These are phyloP conservation scores for Mycena citricolor DNA, from an alignment of 1,284 basidiomycete genomes.

Conservation along the genomic window DNA sequence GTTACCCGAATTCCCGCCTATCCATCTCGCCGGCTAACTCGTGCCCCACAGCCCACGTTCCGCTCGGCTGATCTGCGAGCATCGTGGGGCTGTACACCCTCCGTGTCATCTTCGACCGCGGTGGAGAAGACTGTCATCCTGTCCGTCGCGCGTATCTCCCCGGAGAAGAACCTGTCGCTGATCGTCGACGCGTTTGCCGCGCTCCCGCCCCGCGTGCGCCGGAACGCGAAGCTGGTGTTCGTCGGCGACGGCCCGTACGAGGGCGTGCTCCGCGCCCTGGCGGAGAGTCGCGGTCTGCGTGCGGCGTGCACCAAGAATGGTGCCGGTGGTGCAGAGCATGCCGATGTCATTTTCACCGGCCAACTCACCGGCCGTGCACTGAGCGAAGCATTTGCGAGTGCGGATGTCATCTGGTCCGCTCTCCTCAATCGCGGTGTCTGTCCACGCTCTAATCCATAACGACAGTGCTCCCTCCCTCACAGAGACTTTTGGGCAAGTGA, in stretches of 20 bases:
- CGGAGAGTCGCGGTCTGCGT: neutral
- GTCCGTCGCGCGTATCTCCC: conserved; percentile 13
- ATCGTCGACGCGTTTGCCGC: conserved; percentile 5
- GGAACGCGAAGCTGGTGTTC: conserved; percentile 9
- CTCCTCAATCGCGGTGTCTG: neutral
- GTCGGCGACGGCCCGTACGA: conserved; percentile 15
- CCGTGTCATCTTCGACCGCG: neutral
- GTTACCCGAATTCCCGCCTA: neutral
- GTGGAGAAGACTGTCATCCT: conserved; percentile 7
- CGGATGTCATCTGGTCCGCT: conserved; percentile 12
- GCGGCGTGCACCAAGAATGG: too few species aligned
- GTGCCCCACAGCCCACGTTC: conserved; percentile 3
- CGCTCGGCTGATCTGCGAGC: neutral
- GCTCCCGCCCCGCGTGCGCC: neutral
- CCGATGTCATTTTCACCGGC: conserved; percentile 14
- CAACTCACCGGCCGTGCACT: conserved; percentile 10
- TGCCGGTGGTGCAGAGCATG: too few species aligned
- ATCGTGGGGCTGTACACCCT: conserved; percentile 1
- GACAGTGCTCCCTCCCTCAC: conserved; percentile 11
- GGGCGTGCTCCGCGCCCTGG: neutral
- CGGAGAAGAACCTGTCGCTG: conserved; percentile 19
- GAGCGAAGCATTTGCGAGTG: conserved; percentile 16
- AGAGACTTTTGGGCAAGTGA: conserved; percentile 20
- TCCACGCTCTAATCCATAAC: neutral
- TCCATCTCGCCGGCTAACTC: neutral